These are phyloP conservation scores for Aspergillus chevalieri DNA, from an alignment of 2,329 filamentous ascomycete genomes.

Conservation along the genomic window DNA sequence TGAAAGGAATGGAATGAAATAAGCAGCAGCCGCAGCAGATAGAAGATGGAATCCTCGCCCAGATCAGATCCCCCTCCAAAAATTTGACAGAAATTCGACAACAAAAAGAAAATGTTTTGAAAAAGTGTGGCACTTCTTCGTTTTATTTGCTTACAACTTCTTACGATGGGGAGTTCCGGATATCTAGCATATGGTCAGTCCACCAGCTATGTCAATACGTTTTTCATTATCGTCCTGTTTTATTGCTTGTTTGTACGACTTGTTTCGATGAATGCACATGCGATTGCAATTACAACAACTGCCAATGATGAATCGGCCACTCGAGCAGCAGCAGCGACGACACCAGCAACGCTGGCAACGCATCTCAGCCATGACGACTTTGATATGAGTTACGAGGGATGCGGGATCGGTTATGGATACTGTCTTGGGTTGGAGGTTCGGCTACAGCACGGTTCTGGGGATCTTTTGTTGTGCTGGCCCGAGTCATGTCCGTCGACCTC, in stretches of 20 bases:
- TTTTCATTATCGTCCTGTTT: conserved; percentile 35
- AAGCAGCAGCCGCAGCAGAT: conserved; percentile 19
- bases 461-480: too few species aligned
- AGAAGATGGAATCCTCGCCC: conserved; percentile 35
- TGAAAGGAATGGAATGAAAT: conserved; percentile 11
- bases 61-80: conserved; percentile 37
- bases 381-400: too few species aligned
- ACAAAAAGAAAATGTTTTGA: conserved; percentile 43
- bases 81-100: conserved; percentile 54
- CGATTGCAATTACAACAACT: background rate
- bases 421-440: too few species aligned
- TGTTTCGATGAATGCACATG: background rate
- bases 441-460: too few species aligned
- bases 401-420: too few species aligned
- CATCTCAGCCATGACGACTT: too few species aligned
- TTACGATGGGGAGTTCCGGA: conserved; percentile 67
- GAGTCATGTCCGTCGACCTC: too few species aligned
- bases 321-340: background rate
- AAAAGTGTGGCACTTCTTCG: conserved; percentile 36
- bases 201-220: conserved; percentile 31
- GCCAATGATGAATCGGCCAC: background rate
- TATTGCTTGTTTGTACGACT: conserved; percentile 15
- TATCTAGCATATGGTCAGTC: conserved; percentile 63
- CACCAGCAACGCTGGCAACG: background rate
- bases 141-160: conserved; percentile 38